Percentiles rank a stretch among this genome's conserved stretches.
Evolutionary conservation across 306 rosid species (phyloP).

Genomic region (Acmispon strigosus): DNA sequence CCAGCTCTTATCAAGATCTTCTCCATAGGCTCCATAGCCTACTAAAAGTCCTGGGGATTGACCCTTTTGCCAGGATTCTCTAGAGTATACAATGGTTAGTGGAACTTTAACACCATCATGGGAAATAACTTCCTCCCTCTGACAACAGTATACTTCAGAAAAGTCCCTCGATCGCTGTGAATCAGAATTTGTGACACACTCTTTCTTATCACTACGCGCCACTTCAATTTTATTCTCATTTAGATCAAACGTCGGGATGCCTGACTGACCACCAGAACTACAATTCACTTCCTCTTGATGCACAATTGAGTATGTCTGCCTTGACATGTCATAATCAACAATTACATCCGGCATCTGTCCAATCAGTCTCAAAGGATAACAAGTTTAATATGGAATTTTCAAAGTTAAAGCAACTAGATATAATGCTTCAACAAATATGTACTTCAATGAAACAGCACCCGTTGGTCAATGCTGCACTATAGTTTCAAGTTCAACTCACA

Average conservation of each 20-base stretch:
- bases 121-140: constrained; percentile 67
- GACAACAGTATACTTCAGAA: constrained; percentile 57
- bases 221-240: constrained; percentile 20
- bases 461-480: no score
- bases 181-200: constrained; percentile 21
- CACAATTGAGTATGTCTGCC: constrained; percentile 47
- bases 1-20: constrained; percentile 80
- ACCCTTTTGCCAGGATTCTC: constrained; percentile 51
- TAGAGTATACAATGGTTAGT: constrained; percentile 71
- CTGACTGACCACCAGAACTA: constrained; percentile 32
- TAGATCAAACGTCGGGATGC: constrained; percentile 14
- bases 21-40: constrained; percentile 97
- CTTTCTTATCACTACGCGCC: constrained; percentile 18
- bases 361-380: neutral
- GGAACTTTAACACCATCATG: constrained; percentile 63
- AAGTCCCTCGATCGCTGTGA: constrained; percentile 56
- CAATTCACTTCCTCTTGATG: constrained; percentile 80
- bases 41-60: constrained; percentile 70
- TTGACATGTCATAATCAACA: constrained; percentile 84
- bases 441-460: neutral
- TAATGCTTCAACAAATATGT: neutral
- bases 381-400: constrained; percentile 8
- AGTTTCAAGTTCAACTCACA: neutral
- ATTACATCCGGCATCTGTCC: constrained; percentile 85
- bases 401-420: constrained; percentile 2